Evolutionary conservation across 495 filamentous ascomycete species (phyloP), one percentile per base, ranked within the genome.

Genomic region (Hyaloscypha finlandica): DNA sequence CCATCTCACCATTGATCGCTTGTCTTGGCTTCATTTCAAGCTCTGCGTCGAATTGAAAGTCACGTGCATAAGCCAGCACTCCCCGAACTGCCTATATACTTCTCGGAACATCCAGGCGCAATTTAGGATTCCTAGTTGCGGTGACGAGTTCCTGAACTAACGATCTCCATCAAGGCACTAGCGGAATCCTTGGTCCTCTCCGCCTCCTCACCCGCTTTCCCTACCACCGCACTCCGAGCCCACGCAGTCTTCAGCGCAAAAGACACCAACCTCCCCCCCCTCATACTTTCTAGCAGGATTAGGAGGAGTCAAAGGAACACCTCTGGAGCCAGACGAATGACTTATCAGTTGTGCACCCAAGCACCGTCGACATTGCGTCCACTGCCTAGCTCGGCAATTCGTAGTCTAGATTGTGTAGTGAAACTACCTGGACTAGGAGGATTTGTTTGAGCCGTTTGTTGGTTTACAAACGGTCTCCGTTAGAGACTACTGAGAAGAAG

Each of bases 231-330:
- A 4, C 74, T 92, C 64, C 85, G 90, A 14, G 85, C 89, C 2
- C 85, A 89, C 31, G 88, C 86, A n/a, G 89, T 92, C 62, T 85
- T 87, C 67, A 89, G 89, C 59, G 63, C 60, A 20, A 48, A 89
- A 55, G 89, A 92, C 71, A 76, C 79, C 56, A 81, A 86, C 65
- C 68, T 83, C 19, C 71, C 83, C 22, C 79, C 79, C 2, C 74
- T 74, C 32, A 84, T 89, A 25, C 25, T 25, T 25, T 25, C 25
- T 25, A 25, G 25, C 1, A 25, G 25, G 25, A 25, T 25, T 25
- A 25, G 25, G 2, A 25, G 25, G 25, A 25, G 25, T 25, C 25
- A 25, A 25, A 25, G 25, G 1, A 25, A 25, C 35, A 37, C 6
- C 35, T 37, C 6, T 37, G 35, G 8, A 37, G 1, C 35, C 12